Conservation (phyloP, 192 early-diverging fungal genomes). For the Coemansia sp. region DNA sequence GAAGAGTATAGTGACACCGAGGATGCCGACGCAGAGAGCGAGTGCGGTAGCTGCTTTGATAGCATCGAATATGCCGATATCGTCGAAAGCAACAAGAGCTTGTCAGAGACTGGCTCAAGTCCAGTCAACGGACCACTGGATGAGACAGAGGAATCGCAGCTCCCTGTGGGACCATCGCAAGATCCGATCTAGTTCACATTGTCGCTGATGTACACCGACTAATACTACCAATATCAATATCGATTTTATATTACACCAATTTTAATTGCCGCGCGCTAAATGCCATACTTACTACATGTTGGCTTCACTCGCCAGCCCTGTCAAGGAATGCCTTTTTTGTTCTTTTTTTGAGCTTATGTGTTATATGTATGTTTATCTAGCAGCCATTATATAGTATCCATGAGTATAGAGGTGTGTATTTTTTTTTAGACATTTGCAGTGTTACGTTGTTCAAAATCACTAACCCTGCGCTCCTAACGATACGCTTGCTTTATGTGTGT, state of each 20-base stretch:
- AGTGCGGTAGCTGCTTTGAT: slow-evolving; percentile 9
- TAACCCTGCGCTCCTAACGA: background rate
- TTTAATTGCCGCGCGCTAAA: background rate
- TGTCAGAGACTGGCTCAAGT: background rate
- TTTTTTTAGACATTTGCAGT: background rate
- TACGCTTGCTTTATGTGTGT: background rate
- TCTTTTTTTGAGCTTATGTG: background rate
- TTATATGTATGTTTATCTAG: background rate
- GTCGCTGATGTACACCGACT: background rate
- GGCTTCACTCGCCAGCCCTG: background rate
- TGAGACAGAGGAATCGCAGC: background rate
- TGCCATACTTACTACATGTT: background rate
- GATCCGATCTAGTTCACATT: background rate
- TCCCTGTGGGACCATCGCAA: background rate
- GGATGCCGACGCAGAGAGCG: slow-evolving; percentile 3
- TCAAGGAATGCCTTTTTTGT: background rate
- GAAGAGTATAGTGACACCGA: background rate
- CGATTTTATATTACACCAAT: background rate
- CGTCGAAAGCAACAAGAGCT: slow-evolving; percentile 11
- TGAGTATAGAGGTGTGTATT: background rate
- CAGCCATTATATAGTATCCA: background rate
- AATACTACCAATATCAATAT: background rate
- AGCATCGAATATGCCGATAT: slow-evolving; percentile 6
- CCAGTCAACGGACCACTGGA: background rate
- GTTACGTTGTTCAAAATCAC: too few species aligned